Conservation (phyloP, 2,329 filamentous ascomycete species). For the Colletotrichum sp. region DNA sequence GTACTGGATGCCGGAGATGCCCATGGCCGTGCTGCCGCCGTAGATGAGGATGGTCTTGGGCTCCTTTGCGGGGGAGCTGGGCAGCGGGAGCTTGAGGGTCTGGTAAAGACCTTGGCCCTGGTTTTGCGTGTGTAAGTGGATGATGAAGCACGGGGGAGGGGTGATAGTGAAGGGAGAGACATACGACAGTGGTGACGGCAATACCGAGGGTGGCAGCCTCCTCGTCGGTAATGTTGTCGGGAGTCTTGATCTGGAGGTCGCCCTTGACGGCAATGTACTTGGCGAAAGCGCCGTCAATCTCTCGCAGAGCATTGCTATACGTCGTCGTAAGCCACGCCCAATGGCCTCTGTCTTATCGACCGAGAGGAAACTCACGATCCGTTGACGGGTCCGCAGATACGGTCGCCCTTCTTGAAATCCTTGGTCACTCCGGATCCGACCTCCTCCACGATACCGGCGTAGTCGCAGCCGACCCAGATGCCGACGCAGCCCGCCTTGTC, state of each 20-base stretch:
- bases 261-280: constrained; percentile 44
- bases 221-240: constrained; percentile 48
- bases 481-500: constrained; percentile 22
- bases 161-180: background rate
- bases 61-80: constrained; percentile 41
- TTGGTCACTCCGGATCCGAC: constrained; percentile 48
- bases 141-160: background rate
- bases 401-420: constrained; percentile 51
- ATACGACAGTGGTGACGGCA: constrained; percentile 46
- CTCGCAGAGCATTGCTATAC: constrained; percentile 24
- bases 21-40: constrained; percentile 57
- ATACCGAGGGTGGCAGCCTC: constrained; percentile 52
- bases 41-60: constrained; percentile 44
- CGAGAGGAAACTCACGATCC: constrained; percentile 30
- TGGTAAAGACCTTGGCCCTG: constrained; percentile 57
- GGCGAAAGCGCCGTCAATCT: constrained; percentile 46
- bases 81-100: constrained; percentile 49
- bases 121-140: background rate
- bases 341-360: background rate
- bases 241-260: constrained; percentile 47
- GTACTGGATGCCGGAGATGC: constrained; percentile 50
- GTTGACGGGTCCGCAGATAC: constrained; percentile 45
- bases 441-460: constrained; percentile 50
- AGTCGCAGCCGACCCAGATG: constrained; percentile 47
- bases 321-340: background rate